phyloP scores from a whole-genome alignment of 345 rosid species.

The Laguncularia racemosa region DNA sequence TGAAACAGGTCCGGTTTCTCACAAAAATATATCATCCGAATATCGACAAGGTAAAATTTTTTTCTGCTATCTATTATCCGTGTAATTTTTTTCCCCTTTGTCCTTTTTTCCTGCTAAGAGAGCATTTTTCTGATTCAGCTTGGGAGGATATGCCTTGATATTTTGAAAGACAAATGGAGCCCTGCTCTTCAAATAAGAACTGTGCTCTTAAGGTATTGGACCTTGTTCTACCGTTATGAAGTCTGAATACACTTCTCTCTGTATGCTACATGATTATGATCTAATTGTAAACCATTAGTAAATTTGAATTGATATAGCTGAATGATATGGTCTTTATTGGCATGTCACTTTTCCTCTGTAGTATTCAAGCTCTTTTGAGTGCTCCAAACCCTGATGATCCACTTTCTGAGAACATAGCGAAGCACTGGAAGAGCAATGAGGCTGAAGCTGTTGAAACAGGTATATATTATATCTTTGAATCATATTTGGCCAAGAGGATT shows the following conservation, averaged over 20 bases:
- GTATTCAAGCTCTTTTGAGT: slow-evolving; percentile 96
- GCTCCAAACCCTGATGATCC: slow-evolving; percentile 99
- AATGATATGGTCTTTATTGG: not conserved
- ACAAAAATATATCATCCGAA: slow-evolving; percentile 98
- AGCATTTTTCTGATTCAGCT: slow-evolving; percentile 40
- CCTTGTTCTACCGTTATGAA: not conserved
- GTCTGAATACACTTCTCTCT: not conserved
- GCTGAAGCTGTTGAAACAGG: slow-evolving; percentile 99
- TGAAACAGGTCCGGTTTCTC: slow-evolving; percentile 86
- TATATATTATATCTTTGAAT: slow-evolving; percentile 10
- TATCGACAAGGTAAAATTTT: slow-evolving; percentile 73
- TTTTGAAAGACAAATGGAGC: slow-evolving; percentile 98
- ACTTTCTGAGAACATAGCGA: slow-evolving; percentile 94
- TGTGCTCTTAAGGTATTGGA: slow-evolving; percentile 80
- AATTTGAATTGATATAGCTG: not conserved
- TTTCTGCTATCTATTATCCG: not conserved
- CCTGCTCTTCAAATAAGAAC: slow-evolving; percentile 98
- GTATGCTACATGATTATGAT: not conserved
- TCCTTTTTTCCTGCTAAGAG: slow-evolving; percentile 1
- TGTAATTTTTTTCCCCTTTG: not conserved
- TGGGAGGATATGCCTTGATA: slow-evolving; percentile 98
- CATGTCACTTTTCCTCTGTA: slow-evolving; percentile 3
- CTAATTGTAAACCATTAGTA: not conserved
- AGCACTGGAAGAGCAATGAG: slow-evolving; percentile 98
- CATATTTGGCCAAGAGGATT: not conserved